Conservation (phyloP, 1,139 yeast genomes). For the Diutina ranongensis region DNA sequence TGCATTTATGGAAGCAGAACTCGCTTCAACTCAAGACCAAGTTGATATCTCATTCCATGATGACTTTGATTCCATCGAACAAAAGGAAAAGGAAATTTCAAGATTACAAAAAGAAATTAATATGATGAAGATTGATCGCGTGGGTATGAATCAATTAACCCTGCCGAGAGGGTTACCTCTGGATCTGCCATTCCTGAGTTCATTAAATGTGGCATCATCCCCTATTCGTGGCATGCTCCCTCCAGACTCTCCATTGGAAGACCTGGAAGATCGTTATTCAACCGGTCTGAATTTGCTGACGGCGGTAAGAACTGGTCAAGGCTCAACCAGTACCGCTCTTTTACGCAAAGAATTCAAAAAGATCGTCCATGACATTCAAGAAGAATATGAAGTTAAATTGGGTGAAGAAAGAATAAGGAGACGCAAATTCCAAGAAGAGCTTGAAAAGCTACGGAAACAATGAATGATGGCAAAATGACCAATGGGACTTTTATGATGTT, state of each 20-base stretch:
- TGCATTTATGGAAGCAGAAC: constrained; percentile 32
- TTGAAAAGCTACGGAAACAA: background rate
- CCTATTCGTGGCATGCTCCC: background rate
- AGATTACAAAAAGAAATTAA: constrained; percentile 38
- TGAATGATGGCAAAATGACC: background rate
- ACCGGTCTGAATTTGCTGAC: background rate
- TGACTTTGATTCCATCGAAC: constrained; percentile 15
- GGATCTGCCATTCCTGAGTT: constrained; percentile 1
- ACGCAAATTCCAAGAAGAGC: constrained; percentile 23
- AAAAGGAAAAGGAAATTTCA: constrained; percentile 34
- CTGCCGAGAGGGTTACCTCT: background rate
- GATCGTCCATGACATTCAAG: constrained; percentile 52
- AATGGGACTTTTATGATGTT: too few relatives aligned
- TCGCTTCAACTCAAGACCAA: constrained; percentile 10
- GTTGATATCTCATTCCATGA: background rate
- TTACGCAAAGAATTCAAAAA: constrained; percentile 63
- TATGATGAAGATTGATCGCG: constrained; percentile 35
- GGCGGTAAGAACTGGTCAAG: background rate
- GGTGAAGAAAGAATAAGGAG: constrained; percentile 46
- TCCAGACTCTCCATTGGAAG: background rate
- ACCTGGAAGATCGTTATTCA: background rate
- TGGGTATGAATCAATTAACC: constrained; percentile 18
- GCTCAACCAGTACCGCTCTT: constrained; percentile 26
- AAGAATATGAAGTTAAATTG: constrained; percentile 47
- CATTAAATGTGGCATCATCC: background rate